Conservation (phyloP, 2,329 filamentous ascomycete genomes). For the Didymosphaeria variabile region DNA sequence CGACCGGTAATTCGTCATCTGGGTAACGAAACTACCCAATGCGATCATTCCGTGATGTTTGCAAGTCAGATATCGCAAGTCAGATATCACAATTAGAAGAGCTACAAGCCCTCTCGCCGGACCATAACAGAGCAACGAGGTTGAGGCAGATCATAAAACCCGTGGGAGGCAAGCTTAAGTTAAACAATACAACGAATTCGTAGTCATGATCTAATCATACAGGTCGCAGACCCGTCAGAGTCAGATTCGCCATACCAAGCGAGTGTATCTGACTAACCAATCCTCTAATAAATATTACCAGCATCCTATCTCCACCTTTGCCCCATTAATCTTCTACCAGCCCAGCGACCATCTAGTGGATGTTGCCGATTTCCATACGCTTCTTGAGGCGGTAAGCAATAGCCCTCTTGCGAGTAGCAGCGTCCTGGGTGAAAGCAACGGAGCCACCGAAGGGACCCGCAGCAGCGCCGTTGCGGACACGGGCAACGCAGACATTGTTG, state of each 20-base stretch:
- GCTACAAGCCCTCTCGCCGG: no score
- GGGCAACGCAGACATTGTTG: conserved; percentile 70
- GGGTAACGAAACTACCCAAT: no score
- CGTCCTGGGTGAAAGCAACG: conserved; percentile 70
- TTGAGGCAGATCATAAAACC: no score
- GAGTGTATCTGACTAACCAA: neutral
- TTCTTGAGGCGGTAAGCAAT: conserved; percentile 62
- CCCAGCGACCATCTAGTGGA: conserved; percentile 21
- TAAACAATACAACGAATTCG: neutral
- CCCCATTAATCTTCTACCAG: neutral
- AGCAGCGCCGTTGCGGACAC: conserved; percentile 68
- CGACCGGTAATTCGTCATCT: no score
- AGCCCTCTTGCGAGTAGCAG: conserved; percentile 67
- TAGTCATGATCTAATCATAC: neutral
- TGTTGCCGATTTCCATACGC: conserved; percentile 45
- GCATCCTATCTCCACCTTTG: neutral
- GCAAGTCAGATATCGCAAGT: no score
- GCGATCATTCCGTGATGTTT: no score
- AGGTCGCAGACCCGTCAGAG: conserved; percentile 4
- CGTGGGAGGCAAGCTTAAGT: neutral
- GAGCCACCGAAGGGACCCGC: conserved; percentile 74
- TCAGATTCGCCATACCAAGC: conserved; percentile 6
- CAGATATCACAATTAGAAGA: no score
- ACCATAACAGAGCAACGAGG: no score
- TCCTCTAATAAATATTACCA: neutral